Conservation (phyloP, 2,329 filamentous ascomycete species). For the Aureobasidium melanogenum region DNA sequence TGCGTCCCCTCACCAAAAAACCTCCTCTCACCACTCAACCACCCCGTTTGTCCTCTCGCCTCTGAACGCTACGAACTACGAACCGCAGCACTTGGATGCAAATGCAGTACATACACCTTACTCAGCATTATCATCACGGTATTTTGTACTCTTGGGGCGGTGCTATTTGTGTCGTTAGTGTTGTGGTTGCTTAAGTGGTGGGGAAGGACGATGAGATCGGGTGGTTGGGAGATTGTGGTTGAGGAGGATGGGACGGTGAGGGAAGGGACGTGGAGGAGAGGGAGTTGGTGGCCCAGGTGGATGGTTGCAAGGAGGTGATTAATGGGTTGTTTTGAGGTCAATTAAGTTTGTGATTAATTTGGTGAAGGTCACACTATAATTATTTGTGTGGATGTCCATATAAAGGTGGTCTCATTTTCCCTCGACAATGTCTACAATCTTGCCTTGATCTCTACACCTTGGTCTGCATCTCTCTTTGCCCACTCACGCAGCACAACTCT, state of each 20-base stretch:
- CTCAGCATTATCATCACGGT: conserved; percentile 36
- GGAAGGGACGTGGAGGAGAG: neutral
- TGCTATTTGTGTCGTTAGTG: conserved; percentile 20
- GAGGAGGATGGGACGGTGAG: conserved; percentile 6
- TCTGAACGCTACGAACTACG: conserved; percentile 39
- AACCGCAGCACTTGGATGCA: conserved; percentile 35
- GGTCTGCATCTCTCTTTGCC: conserved; percentile 44
- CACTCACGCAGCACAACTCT: conserved; percentile 48
- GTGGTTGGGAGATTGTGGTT: conserved; percentile 9
- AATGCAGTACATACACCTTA: conserved; percentile 38
- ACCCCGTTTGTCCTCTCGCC: conserved; percentile 26
- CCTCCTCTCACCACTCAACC: conserved; percentile 31
- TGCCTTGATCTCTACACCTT: conserved; percentile 19
- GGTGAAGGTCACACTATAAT: neutral
- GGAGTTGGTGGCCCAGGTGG: neutral
- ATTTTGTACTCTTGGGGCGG: conserved; percentile 31
- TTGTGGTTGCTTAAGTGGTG: conserved; percentile 23
- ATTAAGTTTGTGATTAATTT: neutral
- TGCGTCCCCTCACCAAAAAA: conserved; percentile 33
- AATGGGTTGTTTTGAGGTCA: neutral
- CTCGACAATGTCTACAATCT: conserved; percentile 15
- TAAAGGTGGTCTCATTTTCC: too few relatives aligned
- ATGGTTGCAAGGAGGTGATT: conserved; percentile 4
- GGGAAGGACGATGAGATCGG: neutral
- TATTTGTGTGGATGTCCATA: neutral